Percentiles rank a stretch among this genome's conserved stretches.
Evolutionary conservation across 257 asterid species (phyloP).

Genomic region (Haberlea rhodopensis): DNA sequence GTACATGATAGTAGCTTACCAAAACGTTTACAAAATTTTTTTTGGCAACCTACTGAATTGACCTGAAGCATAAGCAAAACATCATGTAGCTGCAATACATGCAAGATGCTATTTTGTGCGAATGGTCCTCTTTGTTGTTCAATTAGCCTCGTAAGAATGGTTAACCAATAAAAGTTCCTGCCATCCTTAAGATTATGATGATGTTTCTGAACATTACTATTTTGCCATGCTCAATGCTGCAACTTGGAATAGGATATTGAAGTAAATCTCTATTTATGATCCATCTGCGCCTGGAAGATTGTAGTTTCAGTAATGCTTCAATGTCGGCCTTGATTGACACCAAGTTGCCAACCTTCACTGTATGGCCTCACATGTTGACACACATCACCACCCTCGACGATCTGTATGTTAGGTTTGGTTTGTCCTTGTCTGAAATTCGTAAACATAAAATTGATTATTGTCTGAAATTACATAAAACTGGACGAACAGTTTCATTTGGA

Average conservation of each 20-base stretch:
- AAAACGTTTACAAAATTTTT: not conserved
- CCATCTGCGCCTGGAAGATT: not conserved
- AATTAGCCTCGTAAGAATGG: not conserved
- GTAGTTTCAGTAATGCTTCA: not conserved
- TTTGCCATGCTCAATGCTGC: not conserved
- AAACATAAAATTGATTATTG: no score
- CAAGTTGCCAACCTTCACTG: not conserved
- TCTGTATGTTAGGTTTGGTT: no score
- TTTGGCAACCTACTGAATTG: constrained; percentile 15
- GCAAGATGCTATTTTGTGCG: constrained; percentile 4
- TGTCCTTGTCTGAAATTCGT: no score
- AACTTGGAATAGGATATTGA: not conserved
- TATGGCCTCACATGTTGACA: not conserved
- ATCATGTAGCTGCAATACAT: no score
- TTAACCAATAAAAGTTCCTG: not conserved
- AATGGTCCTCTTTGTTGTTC: constrained; percentile 5
- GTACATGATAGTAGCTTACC: not conserved
- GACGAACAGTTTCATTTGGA: no score
- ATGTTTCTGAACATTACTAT: not conserved
- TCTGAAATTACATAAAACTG: no score
- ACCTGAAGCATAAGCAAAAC: constrained; percentile 1
- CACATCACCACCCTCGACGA: not conserved
- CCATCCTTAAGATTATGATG: not conserved
- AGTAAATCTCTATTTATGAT: not conserved
- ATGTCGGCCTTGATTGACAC: not conserved